Evolutionary conservation across 2,329 filamentous ascomycete genomes (phyloP), one percentile per base, ranked within the genome.

Genomic region (Nigrospora sphaerica): DNA sequence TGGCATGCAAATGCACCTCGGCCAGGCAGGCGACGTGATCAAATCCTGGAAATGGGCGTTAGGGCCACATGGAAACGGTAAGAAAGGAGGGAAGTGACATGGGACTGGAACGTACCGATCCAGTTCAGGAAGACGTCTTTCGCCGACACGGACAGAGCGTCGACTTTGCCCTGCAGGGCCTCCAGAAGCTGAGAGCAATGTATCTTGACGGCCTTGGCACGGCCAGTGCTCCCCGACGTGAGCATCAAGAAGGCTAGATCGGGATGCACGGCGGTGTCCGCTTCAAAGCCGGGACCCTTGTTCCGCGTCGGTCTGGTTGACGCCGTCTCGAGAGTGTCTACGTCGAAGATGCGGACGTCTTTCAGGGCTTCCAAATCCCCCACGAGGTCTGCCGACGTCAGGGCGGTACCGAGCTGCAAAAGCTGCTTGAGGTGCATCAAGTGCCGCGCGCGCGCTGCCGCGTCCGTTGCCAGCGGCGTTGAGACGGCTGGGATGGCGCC

Each of bases 11-110:
- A 49, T 77, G 74, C 14, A 71, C 66, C 47, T 77, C 71, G 2
- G 61, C 58, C 1, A 77, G 56, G 38, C 57, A 66, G 0, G 68
- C 73, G 19, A 73, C 70, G 47, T 77, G 73, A 48, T 76, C 71
- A 9, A 74, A 46, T 9, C 38, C 44, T 46, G n/a, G 23, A 28
- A 5, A 28, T 28, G 10, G 7, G 10, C 7, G 23, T 28, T 9
- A 28, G 7, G 7, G 23, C 7, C 23, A 28, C 23, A 28, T 9
- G 23, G 23, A 28, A 28, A 2, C 7, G 7, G 6, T 6, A 14
- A 36, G 6, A 12, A 14, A 36, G 34, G 34, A 2, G 6, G 17
- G 7, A n/a, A 17, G 12, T n/a, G 12, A 17, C 5, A 11, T 2
- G 34, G 6, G 12, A 11, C 17, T 36, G 12, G 10, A 10, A 43